Base-by-base conservation (phyloP, 768 basidiomycete genomes). In the Xerocomus potaroensis region DNA sequence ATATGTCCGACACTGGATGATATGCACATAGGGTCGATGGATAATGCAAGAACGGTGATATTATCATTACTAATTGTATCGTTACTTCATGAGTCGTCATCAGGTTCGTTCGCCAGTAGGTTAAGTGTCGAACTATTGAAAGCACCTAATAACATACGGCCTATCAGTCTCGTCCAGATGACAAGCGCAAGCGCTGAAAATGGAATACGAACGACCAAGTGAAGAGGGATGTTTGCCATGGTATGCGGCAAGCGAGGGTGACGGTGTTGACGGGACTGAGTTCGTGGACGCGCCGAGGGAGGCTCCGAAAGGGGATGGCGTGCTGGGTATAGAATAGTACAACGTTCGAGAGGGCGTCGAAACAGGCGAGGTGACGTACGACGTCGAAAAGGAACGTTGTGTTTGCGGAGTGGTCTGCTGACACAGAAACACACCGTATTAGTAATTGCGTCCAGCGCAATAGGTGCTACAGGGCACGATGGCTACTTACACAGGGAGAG, bases 211-310 rank as follows among this genome's bases (percentile, higher is more conserved):
- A 73, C 71, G 68, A 45, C 68, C 72, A 7, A 58, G 59, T 4
- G 61, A 58, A 24, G 59, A 49, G 15, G 61, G 57, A 44, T 73
- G 72, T 43, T 59, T 65, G 23, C 72, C 72, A 12, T 69, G 56
- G 41, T 71, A 72, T 4, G 71, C 66, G 8, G 68, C 65, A 10
- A 71, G 61, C n/a, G 70, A 69, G 4, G 70, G 69, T 0, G 67
- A 62, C 6, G 71, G 66, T 2, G 71, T 70, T 24, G 63, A 59
- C 39, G 69, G 56, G 31, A 56, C 48, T 41, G 67, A 49, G 52
- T 47, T 31, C 4, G 65, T 51, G 1, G 64, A 61, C 2, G 62
- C 62, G 4, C 59, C 65, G 5, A 67, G 59, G 38, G 70, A 74
- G 50, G 41, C 41, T 43, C 68, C 49, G 49, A 70, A 54, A 0